phyloP scores from a whole-genome alignment of 495 filamentous ascomycete species.

The Podospora pseudoanserina region DNA sequence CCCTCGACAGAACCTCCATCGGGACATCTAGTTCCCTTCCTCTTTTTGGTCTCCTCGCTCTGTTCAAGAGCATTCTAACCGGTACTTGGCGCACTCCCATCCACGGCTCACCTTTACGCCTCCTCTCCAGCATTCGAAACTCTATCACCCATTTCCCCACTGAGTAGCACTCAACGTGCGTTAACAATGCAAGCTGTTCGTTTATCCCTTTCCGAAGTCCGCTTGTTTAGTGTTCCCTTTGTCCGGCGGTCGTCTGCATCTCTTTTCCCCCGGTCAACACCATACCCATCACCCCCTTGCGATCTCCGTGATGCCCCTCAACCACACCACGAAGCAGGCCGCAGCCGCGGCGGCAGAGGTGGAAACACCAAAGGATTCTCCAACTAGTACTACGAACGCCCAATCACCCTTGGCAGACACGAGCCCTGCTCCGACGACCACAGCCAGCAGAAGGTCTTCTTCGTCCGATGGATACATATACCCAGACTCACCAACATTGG shows the following conservation, averaged over 20 bases:
- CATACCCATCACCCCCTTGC: not conserved
- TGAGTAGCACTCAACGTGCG: not conserved
- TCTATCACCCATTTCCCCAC: not conserved
- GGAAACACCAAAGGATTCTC: not conserved
- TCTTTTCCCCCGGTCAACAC: not conserved
- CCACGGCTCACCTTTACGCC: not conserved
- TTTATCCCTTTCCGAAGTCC: not conserved
- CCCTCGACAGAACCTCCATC: not conserved
- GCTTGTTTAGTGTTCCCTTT: not conserved
- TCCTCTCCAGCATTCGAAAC: not conserved
- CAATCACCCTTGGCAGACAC: not conserved
- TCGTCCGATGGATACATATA: not conserved
- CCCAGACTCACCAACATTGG: conserved; percentile 8
- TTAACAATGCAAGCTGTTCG: not conserved
- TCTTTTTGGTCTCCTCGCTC: not conserved
- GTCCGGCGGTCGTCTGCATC: not conserved
- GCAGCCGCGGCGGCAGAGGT: not conserved
- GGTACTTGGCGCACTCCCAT: not conserved
- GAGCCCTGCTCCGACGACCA: not conserved
- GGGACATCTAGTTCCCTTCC: not conserved
- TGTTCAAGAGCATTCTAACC: not conserved
- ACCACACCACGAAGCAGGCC: not conserved
- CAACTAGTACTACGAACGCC: not conserved
- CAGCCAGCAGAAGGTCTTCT: not conserved
- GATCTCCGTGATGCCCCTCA: not conserved